Evolutionary conservation across 2,329 filamentous ascomycete genomes (phyloP), one percentile per base, ranked within the genome.

Genomic region (Colletotrichum chrysophilum): DNA sequence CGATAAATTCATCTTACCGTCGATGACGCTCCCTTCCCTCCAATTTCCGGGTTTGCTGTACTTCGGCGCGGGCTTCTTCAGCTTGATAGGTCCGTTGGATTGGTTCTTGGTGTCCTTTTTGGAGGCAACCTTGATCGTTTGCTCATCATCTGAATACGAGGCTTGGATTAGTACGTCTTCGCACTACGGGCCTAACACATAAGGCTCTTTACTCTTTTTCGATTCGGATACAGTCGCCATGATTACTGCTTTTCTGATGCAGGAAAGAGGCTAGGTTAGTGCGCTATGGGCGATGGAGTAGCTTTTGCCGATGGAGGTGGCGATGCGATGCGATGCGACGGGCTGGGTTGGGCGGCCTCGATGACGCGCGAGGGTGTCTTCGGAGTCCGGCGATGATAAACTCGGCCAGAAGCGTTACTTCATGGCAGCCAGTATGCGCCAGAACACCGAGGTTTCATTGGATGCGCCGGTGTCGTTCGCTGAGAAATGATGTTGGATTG

Each of bases 41-140:
- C 93, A 95, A 80, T 94, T 94, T 28, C 93, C 93, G 6, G 92
- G 90, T 79, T 93, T 92, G 71, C 85, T 91, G 71, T 92, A 88
- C 82, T 93, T 94, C 1, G 92, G 91, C 1, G 88, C 84, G 2
- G 88, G 83, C 79, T 91, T 93, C 84, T 92, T 94, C 26, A 95
- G 82, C 79, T 93, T 93, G 70, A 93, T 88, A 7, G 85, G 83
- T 48, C 88, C 89, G 60, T 87, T 88, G 4, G 83, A 76, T 75
- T 84, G 85, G 67, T 83, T 80, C 78, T 89, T 89, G 66, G 80
- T 77, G 71, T 87, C 85, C 77, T 89, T 91, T 80, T 91, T 92
- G 4, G 91, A 89, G 71, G 90, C 89, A 78, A 92, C 91, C 82
- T 92, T 93, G 82, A 92, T 92, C 30, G 90, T 92, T 76, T 87